phyloP scores from a whole-genome alignment of 1,139 yeast species.

The Scheffersomyces illinoinensis region DNA sequence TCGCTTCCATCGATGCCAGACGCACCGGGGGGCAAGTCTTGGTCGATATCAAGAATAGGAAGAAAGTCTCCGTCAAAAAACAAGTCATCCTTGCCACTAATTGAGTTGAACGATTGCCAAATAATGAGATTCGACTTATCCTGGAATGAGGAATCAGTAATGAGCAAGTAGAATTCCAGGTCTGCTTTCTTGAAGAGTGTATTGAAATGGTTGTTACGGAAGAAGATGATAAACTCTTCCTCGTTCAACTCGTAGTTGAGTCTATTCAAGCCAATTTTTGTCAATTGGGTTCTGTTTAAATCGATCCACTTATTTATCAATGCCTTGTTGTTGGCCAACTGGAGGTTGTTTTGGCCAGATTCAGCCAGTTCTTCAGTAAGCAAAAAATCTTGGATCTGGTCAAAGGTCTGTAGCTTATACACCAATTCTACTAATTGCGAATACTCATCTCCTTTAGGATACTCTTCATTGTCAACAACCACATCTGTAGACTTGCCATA shows the following conservation, averaged over 20 bases:
- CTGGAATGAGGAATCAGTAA: slow-evolving; percentile 70
- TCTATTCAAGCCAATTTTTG: slow-evolving; percentile 57
- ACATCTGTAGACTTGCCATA: not conserved
- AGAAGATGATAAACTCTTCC: slow-evolving; percentile 59
- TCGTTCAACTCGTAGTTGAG: slow-evolving; percentile 41
- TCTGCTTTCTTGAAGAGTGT: slow-evolving; percentile 60
- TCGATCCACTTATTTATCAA: slow-evolving; percentile 43
- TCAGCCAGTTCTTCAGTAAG: slow-evolving; percentile 14
- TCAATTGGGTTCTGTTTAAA: slow-evolving; percentile 67
- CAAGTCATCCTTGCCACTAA: slow-evolving; percentile 64
- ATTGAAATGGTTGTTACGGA: slow-evolving; percentile 83
- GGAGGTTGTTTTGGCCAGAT: slow-evolving; percentile 5
- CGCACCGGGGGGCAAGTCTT: slow-evolving; percentile 2
- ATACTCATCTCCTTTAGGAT: slow-evolving; percentile 15
- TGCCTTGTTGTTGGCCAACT: slow-evolving; percentile 14
- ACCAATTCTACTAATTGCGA: slow-evolving; percentile 22
- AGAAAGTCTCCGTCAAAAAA: slow-evolving; percentile 65
- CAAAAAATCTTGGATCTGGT: slow-evolving; percentile 44
- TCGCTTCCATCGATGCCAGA: slow-evolving; percentile 27
- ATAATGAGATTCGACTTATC: slow-evolving; percentile 49
- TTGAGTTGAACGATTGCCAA: slow-evolving; percentile 75
- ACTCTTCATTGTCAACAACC: not conserved
- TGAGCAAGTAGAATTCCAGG: slow-evolving; percentile 55
- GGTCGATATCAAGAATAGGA: slow-evolving; percentile 35
- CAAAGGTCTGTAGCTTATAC: slow-evolving; percentile 39